phyloP scores from a whole-genome alignment of 108 stramenopile genomes.

The Conticribra guillardii region DNA sequence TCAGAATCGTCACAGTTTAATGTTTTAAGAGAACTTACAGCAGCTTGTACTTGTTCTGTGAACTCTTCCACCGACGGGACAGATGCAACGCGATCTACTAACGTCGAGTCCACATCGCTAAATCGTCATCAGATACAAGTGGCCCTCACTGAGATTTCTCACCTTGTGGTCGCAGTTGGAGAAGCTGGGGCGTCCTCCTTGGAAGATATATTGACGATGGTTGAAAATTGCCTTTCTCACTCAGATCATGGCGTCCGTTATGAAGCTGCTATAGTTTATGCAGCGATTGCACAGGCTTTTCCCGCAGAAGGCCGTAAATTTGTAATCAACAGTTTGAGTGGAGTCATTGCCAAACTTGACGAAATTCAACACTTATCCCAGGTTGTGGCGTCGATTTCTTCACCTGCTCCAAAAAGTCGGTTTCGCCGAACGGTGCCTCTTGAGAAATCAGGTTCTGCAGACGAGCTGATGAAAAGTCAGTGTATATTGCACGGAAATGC shows the following conservation, averaged over 20 bases:
- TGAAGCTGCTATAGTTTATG: conserved; percentile 78
- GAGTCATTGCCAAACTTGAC: conserved; percentile 45
- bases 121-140: conserved; percentile 82
- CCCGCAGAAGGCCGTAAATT: conserved; percentile 65
- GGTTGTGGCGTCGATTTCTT: conserved; percentile 17
- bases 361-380: conserved; percentile 32
- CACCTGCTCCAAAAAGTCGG: conserved; percentile 23
- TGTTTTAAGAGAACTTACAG: conserved; percentile 67
- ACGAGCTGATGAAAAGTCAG: conserved; percentile 54
- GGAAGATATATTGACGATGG: conserved; percentile 62
- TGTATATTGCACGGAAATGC: conserved; percentile 78
- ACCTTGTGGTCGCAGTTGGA: conserved; percentile 68
- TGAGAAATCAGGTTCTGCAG: conserved; percentile 11
- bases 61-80: conserved; percentile 14
- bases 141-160: conserved; percentile 80
- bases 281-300: conserved; percentile 64
- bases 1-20: conserved; percentile 73
- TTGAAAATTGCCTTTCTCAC: conserved; percentile 65
- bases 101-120: conserved; percentile 35
- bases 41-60: conserved; percentile 38
- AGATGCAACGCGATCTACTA: conserved; percentile 17
- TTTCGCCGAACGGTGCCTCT: conserved; percentile 29
- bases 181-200: conserved; percentile 73
- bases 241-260: conserved; percentile 82
- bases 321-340: conserved; percentile 49